Base-by-base conservation (phyloP, 2,329 filamentous ascomycete species). In the Mollisia scopiformis region DNA sequence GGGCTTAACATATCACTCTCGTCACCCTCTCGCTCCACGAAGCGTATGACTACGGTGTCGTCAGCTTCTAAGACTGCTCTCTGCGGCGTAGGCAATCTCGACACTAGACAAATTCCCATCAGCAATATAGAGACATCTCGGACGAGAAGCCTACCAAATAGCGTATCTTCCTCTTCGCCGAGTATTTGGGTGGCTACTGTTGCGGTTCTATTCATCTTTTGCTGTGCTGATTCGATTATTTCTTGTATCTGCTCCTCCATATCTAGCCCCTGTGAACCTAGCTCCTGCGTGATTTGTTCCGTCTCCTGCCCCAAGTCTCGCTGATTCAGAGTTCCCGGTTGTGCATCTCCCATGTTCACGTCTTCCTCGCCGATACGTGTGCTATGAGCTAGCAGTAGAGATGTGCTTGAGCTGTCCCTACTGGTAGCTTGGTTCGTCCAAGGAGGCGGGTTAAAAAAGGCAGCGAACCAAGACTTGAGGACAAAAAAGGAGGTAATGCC, bases 401-500 rank as follows among this genome's bases (percentile, higher is more conserved):
- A 16, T n/a, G n/a, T n/a, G 16, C n/a, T 11, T 5, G 53, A 23
- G n/a, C 57, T 53, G n/a, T 61, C 37, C 28, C 35, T 57, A n/a
- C 27, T 63, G 46, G 23, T n/a, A 46, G 30, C 51, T 33, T 8
- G 39, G n/a, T 30, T 23, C n/a, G 31, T 37, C 57, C 53, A 58
- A n/a, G n/a, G n/a, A n/a, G n/a, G n/a, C 37, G 39, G 41, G 25
- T 51, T 51, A 60, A 67, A 67, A 52, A 67, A 67, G 2, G 61
- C 55, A 28, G 46, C 35, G 37, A 62, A 67, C 57, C 49, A 60
- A 58, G 58, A 67, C 54, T 62, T 64, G 31, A 62, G 65, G 25
- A 67, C 59, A 35, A 62, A 65, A 59, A 67, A 67, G n/a, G 61
- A 65, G 23, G 63, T 67, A 19, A 67, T 65, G 8, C 63, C 65